Evolutionary conservation across 495 filamentous ascomycete species (phyloP).

Genomic region (Hypoxylon cercidicola): DNA sequence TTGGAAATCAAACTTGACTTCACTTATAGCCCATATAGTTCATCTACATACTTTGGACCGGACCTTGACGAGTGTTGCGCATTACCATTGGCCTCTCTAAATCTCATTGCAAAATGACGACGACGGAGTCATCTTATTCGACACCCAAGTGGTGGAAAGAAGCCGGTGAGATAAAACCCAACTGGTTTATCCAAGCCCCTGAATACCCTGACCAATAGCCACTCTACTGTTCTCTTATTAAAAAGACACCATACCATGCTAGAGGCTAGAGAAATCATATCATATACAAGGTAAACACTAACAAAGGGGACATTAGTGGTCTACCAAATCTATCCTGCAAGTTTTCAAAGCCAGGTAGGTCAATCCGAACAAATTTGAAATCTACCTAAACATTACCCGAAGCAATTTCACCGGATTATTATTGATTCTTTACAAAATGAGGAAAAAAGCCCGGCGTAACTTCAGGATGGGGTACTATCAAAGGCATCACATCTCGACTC

Average conservation of each 20-base stretch:
- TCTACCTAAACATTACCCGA: neutral
- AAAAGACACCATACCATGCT: neutral
- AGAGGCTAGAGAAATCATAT: neutral
- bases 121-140: slow-evolving; percentile 46
- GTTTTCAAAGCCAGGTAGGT: slow-evolving; percentile 68
- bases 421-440: slow-evolving; percentile 14
- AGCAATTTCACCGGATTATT: neutral
- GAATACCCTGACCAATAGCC: neutral
- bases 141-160: slow-evolving; percentile 67
- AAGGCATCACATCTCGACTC: slow-evolving; percentile 65
- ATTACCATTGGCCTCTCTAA: slow-evolving; percentile 1
- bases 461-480: slow-evolving; percentile 65
- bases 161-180: slow-evolving; percentile 41
- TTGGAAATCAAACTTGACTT: too few species aligned
- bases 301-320: slow-evolving; percentile 42
- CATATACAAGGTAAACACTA: neutral
- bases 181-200: neutral
- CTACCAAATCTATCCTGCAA: slow-evolving; percentile 72
- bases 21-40: neutral
- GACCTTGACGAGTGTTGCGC: neutral
- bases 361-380: neutral
- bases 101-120: slow-evolving; percentile 21
- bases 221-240: neutral
- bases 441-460: slow-evolving; percentile 45
- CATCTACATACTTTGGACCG: neutral